Conservation (phyloP, 2,329 filamentous ascomycete species). For the Ophiostoma triangulosporum region DNA sequence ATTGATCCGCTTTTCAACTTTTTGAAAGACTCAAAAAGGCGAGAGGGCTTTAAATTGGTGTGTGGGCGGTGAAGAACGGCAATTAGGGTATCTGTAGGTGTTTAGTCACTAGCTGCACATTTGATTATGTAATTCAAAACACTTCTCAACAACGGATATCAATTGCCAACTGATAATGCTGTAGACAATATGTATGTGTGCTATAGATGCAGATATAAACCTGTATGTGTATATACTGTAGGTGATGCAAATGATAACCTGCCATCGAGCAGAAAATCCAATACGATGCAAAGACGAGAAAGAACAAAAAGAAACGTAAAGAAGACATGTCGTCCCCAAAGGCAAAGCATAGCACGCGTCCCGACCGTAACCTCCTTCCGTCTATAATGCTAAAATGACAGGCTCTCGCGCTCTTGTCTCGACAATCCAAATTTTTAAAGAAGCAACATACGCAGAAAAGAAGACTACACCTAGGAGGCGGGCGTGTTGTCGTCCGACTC, state of each 20-base stretch:
- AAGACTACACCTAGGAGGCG: background rate
- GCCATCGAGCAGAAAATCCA: background rate
- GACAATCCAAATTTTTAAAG: background rate
- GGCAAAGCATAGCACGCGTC: no score
- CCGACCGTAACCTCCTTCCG: background rate
- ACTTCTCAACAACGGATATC: no score
- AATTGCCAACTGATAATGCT: no score
- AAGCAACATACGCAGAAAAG: background rate
- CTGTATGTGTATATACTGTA: no score
- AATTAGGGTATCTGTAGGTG: slow-evolving; percentile 27
- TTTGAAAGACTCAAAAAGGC: background rate
- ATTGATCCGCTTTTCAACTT: background rate
- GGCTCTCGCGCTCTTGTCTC: background rate
- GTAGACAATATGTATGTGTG: no score
- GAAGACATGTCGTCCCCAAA: no score
- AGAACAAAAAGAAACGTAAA: background rate
- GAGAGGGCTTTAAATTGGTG: slow-evolving; percentile 15
- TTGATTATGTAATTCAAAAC: background rate
- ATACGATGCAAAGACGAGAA: background rate
- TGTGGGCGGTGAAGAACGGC: slow-evolving; percentile 29
- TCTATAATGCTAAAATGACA: background rate
- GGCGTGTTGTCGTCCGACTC: slow-evolving; percentile 17
- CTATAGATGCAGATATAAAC: no score
- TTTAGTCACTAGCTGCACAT: no score
- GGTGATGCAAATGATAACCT: no score